A percentile compares a stretch with the other conserved stretches of the same genome.
Conservation (phyloP, 202 grass and related monocot species). For the Tripidium arundinaceum region DNA sequence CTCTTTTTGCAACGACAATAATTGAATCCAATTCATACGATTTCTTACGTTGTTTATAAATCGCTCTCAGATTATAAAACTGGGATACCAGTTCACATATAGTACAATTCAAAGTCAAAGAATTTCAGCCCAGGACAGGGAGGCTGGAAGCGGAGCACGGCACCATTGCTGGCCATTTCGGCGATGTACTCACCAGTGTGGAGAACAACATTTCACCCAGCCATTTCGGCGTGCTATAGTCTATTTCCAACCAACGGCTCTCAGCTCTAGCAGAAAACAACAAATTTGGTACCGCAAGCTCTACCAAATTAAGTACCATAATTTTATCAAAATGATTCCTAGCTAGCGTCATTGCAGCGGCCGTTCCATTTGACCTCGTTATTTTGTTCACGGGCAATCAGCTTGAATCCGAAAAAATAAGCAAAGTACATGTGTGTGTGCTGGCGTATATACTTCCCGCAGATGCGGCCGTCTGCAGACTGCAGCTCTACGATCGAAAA, state of each 20-base stretch:
- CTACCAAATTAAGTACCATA: neutral
- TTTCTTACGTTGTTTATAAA: neutral
- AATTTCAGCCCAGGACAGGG: too few relatives aligned
- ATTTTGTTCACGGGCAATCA: neutral
- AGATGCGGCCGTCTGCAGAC: too few relatives aligned
- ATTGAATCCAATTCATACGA: too few relatives aligned
- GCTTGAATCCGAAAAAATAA: neutral
- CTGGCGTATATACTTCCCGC: too few relatives aligned
- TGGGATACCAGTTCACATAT: too few relatives aligned
- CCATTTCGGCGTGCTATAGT: too few relatives aligned
- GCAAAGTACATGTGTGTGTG: neutral
- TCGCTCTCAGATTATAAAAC: too few relatives aligned
- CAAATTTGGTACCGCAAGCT: neutral
- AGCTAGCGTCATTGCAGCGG: neutral
- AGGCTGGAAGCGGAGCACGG: too few relatives aligned
- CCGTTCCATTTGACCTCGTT: neutral
- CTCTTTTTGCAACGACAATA: neutral
- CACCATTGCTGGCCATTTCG: neutral
- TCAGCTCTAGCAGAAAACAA: neutral
- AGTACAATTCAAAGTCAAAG: too few relatives aligned
- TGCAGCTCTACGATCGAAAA: neutral
- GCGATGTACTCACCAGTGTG: neutral
- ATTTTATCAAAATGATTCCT: neutral
- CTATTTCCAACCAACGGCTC: neutral
- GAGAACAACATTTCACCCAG: too few relatives aligned